Evolutionary conservation across 2,329 filamentous ascomycete species (phyloP).

Genomic region (Ceratocystis ficicola): DNA sequence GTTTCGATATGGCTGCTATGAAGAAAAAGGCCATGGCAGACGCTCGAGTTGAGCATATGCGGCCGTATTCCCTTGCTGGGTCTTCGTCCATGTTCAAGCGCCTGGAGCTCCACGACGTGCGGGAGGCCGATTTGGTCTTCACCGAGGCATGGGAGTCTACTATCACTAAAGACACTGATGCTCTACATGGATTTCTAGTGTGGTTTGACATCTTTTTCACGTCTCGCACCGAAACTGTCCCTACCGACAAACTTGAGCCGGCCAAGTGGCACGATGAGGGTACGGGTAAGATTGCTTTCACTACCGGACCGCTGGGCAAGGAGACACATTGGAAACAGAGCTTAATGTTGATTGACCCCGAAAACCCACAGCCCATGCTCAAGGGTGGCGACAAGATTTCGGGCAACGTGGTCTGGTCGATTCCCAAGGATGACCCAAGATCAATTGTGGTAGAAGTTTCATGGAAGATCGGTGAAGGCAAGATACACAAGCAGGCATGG

Average conservation of each 20-base stretch:
- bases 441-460: constrained; percentile 52
- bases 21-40: constrained; percentile 70
- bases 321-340: constrained; percentile 89
- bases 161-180: constrained; percentile 25
- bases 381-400: constrained; percentile 46
- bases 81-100: constrained; percentile 54
- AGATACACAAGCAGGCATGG: constrained; percentile 40
- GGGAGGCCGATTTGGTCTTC: constrained; percentile 63
- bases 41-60: constrained; percentile 63
- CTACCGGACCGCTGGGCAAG: constrained; percentile 64
- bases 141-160: constrained; percentile 50
- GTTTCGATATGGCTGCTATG: constrained; percentile 91
- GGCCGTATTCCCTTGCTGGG: constrained; percentile 47
- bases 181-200: constrained; percentile 73
- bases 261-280: constrained; percentile 47
- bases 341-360: constrained; percentile 55
- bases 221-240: constrained; percentile 40
- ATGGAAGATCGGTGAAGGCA: constrained; percentile 42
- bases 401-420: constrained; percentile 59
- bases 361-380: constrained; percentile 35
- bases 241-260: constrained; percentile 40
- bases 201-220: constrained; percentile 96
- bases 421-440: constrained; percentile 56
- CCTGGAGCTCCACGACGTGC: constrained; percentile 64
- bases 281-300: constrained; percentile 64